Conservation (phyloP, 1,284 basidiomycete genomes). For the Vanrija sp. region DNA sequence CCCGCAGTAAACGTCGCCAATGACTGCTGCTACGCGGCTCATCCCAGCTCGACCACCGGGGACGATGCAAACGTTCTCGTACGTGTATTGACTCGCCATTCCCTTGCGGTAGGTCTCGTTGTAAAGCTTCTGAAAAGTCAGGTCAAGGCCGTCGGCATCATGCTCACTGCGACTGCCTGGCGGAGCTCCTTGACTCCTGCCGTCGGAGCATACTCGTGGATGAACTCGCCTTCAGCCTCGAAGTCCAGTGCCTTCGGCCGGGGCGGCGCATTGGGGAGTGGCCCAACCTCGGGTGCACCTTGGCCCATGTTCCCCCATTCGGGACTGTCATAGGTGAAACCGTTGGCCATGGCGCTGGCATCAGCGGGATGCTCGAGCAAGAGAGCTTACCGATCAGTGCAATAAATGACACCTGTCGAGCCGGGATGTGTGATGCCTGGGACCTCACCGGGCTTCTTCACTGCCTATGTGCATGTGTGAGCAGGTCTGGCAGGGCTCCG, state of each 20-base stretch:
- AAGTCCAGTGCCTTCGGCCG: constrained; percentile 62
- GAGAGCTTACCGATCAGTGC: constrained; percentile 61
- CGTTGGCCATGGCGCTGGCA: constrained; percentile 58
- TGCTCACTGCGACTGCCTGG: constrained; percentile 32
- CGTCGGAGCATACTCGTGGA: constrained; percentile 88
- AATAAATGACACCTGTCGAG: constrained; percentile 63
- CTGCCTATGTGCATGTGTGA: background rate
- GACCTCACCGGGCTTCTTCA: background rate
- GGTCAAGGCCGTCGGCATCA: constrained; percentile 56
- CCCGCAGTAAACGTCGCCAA: constrained; percentile 50
- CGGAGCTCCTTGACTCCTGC: constrained; percentile 71
- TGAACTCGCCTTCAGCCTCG: constrained; percentile 60
- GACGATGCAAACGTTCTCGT: constrained; percentile 63
- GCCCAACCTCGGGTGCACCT: constrained; percentile 66
- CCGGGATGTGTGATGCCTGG: constrained; percentile 52
- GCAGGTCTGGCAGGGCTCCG: too few species aligned
- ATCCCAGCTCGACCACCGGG: constrained; percentile 86
- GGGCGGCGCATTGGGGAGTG: constrained; percentile 67
- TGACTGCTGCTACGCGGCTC: constrained; percentile 82
- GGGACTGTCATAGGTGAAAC: constrained; percentile 66
- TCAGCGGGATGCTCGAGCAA: background rate
- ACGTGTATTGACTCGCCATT: constrained; percentile 77
- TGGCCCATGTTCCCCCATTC: constrained; percentile 79
- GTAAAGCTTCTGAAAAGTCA: constrained; percentile 61
- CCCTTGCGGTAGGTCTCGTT: constrained; percentile 79